Percentiles rank a stretch among this genome's conserved stretches.
phyloP scores from a whole-genome alignment of 2,329 filamentous ascomycete genomes.

The Alternaria novae-zelandiae region DNA sequence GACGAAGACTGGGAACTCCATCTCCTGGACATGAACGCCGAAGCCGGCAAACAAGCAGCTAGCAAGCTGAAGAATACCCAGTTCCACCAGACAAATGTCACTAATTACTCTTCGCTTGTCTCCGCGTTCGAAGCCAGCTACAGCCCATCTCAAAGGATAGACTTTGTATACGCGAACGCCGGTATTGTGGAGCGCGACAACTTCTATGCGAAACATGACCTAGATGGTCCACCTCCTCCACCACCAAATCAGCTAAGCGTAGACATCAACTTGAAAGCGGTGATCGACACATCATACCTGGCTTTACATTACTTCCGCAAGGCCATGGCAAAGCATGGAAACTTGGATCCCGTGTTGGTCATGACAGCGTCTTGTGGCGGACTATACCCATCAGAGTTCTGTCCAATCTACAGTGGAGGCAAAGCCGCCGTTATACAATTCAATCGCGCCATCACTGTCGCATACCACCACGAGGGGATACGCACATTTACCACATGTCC shows the following conservation, averaged over 20 bases:
- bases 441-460: constrained; percentile 46
- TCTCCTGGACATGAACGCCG: constrained; percentile 50
- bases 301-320: constrained; percentile 52
- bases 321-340: constrained; percentile 19
- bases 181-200: constrained; percentile 53
- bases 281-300: constrained; percentile 50
- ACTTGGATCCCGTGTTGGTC: constrained; percentile 35
- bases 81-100: constrained; percentile 51
- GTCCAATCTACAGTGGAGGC: constrained; percentile 34
- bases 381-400: constrained; percentile 47
- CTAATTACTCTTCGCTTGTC: constrained; percentile 44
- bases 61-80: constrained; percentile 35
- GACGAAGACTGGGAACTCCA: constrained; percentile 49
- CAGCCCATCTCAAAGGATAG: constrained; percentile 44
- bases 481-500: constrained; percentile 51
- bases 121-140: constrained; percentile 50
- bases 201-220: constrained; percentile 48
- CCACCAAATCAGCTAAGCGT: constrained; percentile 46
- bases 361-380: constrained; percentile 50
- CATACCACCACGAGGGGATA: constrained; percentile 45
- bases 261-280: constrained; percentile 47
- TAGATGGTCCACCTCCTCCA: constrained; percentile 34
- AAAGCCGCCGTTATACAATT: constrained; percentile 51
- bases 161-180: constrained; percentile 60
- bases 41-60: constrained; percentile 41